phyloP scores from a whole-genome alignment of 139 green algal genomes.

The Mychonastes homosphaera region DNA sequence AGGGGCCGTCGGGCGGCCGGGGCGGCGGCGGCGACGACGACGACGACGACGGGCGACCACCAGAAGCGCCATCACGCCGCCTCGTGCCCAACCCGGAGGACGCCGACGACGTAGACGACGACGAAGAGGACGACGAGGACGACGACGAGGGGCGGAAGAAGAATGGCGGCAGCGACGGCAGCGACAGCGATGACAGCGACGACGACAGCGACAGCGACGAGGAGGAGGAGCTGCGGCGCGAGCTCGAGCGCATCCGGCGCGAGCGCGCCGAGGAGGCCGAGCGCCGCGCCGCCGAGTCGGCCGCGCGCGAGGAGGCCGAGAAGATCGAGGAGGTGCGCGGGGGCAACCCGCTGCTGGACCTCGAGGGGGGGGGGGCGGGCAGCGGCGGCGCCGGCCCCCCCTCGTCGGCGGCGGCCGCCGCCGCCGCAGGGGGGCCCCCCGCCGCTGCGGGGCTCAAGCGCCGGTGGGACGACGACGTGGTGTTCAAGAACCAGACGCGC shows the following conservation, averaged over 20 bases:
- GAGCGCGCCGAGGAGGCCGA: constrained; percentile 55
- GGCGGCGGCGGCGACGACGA: constrained; percentile 21
- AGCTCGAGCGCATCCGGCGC: constrained; percentile 90
- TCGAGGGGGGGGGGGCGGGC: constrained; percentile 14
- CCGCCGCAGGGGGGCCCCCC: too few relatives aligned
- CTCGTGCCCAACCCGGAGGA: constrained; percentile 68
- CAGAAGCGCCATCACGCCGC: constrained; percentile 12
- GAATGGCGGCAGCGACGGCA: not conserved
- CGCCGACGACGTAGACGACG: constrained; percentile 63
- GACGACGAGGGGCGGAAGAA: constrained; percentile 39
- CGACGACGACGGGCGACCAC: too few relatives aligned
- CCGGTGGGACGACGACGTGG: constrained; percentile 97
- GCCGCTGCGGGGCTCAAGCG: not conserved
- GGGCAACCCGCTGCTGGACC: constrained; percentile 85
- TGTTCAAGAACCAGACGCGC: constrained; percentile 89
- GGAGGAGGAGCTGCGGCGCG: constrained; percentile 81
- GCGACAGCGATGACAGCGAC: constrained; percentile 12
- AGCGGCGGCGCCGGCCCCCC: constrained; percentile 1
- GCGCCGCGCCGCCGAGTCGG: constrained; percentile 36
- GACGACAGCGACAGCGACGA: constrained; percentile 57
- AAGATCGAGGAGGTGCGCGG: constrained; percentile 58
- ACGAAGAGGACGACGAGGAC: constrained; percentile 39
- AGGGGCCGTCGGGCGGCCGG: too few relatives aligned
- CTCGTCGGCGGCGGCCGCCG: too few relatives aligned
- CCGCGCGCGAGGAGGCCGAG: constrained; percentile 30